These are phyloP conservation scores for Stenogyne calaminthoides DNA, from an alignment of 305 asterid genomes.

Conservation along the genomic window DNA sequence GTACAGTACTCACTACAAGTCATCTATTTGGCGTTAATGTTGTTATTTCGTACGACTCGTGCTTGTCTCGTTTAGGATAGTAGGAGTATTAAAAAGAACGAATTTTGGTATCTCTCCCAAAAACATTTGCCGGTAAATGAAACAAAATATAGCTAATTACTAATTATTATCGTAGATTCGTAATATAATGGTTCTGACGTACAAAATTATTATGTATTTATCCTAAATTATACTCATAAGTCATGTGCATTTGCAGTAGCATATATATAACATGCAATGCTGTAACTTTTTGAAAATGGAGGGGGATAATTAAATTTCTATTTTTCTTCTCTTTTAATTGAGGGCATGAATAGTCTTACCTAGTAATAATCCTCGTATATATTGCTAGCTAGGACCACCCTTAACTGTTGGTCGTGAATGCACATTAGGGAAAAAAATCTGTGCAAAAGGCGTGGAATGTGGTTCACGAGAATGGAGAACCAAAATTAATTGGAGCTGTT, in stretches of 20 bases:
- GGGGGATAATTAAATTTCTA: no score
- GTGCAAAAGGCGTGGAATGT: neutral
- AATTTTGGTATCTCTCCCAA: neutral
- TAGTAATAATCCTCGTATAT: neutral
- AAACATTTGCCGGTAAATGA: neutral
- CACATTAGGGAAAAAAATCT: neutral
- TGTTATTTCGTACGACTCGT: slow-evolving; percentile 13
- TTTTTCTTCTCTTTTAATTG: no score
- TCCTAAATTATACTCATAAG: neutral
- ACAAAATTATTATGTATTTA: neutral
- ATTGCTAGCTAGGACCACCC: slow-evolving; percentile 12
- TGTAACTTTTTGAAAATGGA: no score
- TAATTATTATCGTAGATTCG: neutral
- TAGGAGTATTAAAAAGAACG: neutral
- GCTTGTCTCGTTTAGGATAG: slow-evolving; percentile 17
- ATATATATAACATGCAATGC: no score
- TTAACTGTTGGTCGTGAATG: neutral
- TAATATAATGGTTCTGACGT: neutral
- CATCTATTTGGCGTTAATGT: slow-evolving; percentile 23
- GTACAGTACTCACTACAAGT: no score
- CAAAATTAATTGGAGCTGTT: slow-evolving; percentile 9
- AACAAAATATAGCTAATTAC: neutral
- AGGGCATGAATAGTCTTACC: no score
- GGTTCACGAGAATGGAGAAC: slow-evolving; percentile 22
- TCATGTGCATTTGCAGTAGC: no score